Conservation (phyloP, 495 filamentous ascomycete species). For the Lasiosphaeria ovina region DNA sequence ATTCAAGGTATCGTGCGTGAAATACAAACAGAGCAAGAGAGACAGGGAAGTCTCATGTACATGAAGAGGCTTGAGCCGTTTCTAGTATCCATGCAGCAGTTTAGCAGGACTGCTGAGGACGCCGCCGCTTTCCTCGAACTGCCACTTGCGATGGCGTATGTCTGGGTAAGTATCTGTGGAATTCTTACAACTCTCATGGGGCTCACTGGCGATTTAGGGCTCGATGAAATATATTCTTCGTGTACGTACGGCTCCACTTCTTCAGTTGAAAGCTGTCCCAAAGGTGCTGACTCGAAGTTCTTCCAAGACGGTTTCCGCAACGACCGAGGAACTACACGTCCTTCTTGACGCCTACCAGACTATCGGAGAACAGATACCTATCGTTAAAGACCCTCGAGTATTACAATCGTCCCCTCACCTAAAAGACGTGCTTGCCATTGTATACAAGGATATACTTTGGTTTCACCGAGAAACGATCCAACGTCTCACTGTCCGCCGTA, state of each 20-base stretch:
- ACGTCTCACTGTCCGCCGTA: conserved; percentile 26
- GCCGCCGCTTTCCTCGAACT: conserved; percentile 32
- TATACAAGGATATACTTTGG: conserved; percentile 46
- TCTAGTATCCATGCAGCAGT: conserved; percentile 40
- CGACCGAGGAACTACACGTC: background rate
- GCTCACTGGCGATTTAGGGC: conserved; percentile 11
- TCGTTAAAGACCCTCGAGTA: background rate
- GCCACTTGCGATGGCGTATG: conserved; percentile 30
- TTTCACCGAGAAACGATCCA: conserved; percentile 41
- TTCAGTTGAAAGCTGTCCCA: too few species aligned
- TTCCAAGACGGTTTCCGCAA: background rate
- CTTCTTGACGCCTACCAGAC: background rate
- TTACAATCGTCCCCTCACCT: background rate
- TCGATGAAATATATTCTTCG: conserved; percentile 10
- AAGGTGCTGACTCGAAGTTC: background rate
- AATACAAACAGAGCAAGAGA: background rate
- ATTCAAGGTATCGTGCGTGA: background rate
- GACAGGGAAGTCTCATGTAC: conserved; percentile 13
- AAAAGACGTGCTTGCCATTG: conserved; percentile 23
- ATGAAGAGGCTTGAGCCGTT: conserved; percentile 36
- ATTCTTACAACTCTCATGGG: conserved; percentile 30
- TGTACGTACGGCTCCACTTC: conserved; percentile 29
- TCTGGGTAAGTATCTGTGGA: conserved; percentile 33
- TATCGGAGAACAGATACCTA: background rate
- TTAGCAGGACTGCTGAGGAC: conserved; percentile 37